phyloP scores from a whole-genome alignment of 306 rosid species.

The Lotus japonicus region DNA sequence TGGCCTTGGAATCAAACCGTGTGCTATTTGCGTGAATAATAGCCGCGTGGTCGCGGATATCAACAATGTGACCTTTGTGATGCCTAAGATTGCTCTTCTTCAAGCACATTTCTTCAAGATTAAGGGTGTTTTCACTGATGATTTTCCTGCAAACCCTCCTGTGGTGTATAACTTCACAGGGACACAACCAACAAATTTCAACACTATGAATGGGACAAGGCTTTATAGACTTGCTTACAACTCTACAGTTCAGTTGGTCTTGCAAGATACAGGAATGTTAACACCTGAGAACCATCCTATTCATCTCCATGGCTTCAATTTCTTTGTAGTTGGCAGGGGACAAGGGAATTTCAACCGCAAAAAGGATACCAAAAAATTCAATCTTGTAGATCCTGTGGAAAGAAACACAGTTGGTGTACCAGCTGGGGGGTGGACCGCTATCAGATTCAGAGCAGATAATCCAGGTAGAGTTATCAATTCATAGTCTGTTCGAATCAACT shows the following conservation, averaged over 20 bases:
- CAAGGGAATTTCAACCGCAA: slow-evolving; percentile 57
- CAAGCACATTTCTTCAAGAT: slow-evolving; percentile 80
- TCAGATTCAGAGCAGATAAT: slow-evolving; percentile 84
- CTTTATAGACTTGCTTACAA: slow-evolving; percentile 68
- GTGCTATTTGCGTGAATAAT: slow-evolving; percentile 47
- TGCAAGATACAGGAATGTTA: slow-evolving; percentile 82
- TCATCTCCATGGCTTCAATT: slow-evolving; percentile 82
- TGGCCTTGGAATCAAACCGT: slow-evolving; percentile 68
- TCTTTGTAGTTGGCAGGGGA: slow-evolving; percentile 75
- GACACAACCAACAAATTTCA: slow-evolving; percentile 36
- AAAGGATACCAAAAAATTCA: slow-evolving; percentile 55
- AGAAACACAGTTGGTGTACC: slow-evolving; percentile 80
- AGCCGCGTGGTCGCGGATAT: slow-evolving; percentile 59
- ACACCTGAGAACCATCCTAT: slow-evolving; percentile 81
- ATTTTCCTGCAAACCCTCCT: slow-evolving; percentile 62
- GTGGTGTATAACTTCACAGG: slow-evolving; percentile 55
- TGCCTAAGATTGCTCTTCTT: slow-evolving; percentile 65
- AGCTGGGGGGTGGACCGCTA: slow-evolving; percentile 75
- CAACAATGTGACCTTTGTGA: slow-evolving; percentile 69
- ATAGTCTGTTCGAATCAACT: too few relatives aligned
- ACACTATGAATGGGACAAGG: slow-evolving; percentile 57
- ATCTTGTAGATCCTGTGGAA: slow-evolving; percentile 76
- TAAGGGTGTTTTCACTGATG: slow-evolving; percentile 68
- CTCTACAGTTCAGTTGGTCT: slow-evolving; percentile 64
- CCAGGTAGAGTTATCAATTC: slow-evolving; percentile 44